Evolutionary conservation across 176 grass and related monocot genomes (phyloP).

Genomic region (Alloteropsis semialata): DNA sequence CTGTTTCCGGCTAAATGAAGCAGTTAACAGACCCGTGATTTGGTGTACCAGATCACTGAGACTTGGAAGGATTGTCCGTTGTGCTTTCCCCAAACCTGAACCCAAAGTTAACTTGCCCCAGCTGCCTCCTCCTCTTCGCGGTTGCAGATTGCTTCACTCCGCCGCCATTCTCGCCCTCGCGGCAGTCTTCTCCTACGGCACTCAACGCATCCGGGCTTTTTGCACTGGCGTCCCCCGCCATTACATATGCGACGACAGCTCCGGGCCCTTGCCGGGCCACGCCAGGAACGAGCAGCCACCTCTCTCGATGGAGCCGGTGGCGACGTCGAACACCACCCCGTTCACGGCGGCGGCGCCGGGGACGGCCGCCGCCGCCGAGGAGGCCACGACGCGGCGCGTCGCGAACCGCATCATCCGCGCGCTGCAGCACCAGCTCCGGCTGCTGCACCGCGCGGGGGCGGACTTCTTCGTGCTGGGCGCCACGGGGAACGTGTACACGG

Average conservation of each 20-base stretch:
- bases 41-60: not conserved
- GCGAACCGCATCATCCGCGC: slow-evolving; percentile 73
- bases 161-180: slow-evolving; percentile 2
- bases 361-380: not conserved
- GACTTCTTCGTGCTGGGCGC: slow-evolving; percentile 78
- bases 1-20: not conserved
- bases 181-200: slow-evolving; percentile 37
- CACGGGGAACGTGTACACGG: slow-evolving; percentile 88
- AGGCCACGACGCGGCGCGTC: slow-evolving; percentile 37
- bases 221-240: not conserved
- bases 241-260: slow-evolving; percentile 22
- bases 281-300: not conserved
- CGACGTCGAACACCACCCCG: not conserved
- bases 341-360: not conserved
- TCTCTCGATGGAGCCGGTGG: slow-evolving; percentile 25
- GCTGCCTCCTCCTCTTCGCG: not conserved
- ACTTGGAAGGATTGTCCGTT: slow-evolving; percentile 4
- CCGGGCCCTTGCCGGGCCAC: not conserved
- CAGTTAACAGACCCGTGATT: slow-evolving; percentile 14
- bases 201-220: slow-evolving; percentile 36
- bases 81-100: not conserved
- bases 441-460: slow-evolving; percentile 55
- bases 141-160: slow-evolving; percentile 30
- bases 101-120: slow-evolving; percentile 22
- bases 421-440: slow-evolving; percentile 63